phyloP scores from a whole-genome alignment of 2,329 filamentous ascomycete species.

The Fusarium tanahbumbuense region DNA sequence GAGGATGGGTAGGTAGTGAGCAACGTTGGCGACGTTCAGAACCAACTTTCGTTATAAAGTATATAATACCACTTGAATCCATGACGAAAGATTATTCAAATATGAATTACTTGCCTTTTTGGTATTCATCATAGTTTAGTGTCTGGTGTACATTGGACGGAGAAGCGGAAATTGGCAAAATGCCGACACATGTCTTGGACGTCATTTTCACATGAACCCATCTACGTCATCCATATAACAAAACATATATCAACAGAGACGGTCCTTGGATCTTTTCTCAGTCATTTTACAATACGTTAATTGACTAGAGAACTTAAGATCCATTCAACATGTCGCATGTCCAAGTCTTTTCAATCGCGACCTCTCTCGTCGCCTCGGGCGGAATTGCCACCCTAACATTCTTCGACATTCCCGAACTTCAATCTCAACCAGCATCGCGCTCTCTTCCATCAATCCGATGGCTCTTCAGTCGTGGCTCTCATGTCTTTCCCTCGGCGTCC shows the following conservation, averaged over 20 bases:
- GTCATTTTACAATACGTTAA: too few species aligned
- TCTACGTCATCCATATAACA: constrained; percentile 1
- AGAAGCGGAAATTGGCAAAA: background rate
- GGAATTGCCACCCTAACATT: constrained; percentile 7
- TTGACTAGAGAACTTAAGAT: too few species aligned
- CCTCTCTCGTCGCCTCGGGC: constrained; percentile 10
- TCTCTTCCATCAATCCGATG: background rate
- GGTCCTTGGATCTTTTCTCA: too few species aligned
- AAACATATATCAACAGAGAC: background rate
- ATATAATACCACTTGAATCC: too few species aligned
- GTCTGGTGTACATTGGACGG: background rate
- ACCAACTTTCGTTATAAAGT: too few species aligned
- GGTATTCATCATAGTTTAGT: background rate
- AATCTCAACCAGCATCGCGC: constrained; percentile 5
- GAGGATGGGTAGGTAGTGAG: too few species aligned
- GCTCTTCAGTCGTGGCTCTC: constrained; percentile 1
- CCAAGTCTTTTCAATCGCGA: background rate
- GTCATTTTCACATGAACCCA: background rate
- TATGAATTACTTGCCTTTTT: too few species aligned
- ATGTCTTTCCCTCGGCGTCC: background rate
- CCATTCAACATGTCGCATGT: background rate
- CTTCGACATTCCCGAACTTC: constrained; percentile 18
- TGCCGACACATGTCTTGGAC: background rate
- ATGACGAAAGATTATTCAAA: too few species aligned
- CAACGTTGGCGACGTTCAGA: too few species aligned